Evolutionary conservation across 1,284 basidiomycete species (phyloP), one percentile per base, ranked within the genome.

Genomic region (Melampsora medusae): DNA sequence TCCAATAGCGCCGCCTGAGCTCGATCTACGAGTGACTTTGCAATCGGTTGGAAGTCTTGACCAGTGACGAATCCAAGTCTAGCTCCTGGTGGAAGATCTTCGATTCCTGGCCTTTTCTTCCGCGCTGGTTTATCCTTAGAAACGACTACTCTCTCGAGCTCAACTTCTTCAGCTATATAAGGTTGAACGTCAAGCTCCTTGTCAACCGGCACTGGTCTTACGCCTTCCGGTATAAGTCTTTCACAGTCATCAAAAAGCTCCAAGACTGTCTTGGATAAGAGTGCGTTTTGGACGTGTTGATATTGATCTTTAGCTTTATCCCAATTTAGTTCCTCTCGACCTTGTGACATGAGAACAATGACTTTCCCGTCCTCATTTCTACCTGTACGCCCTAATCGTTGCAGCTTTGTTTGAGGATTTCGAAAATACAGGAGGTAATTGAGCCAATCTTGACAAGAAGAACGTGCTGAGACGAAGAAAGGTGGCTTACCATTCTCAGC

Each of bases 351-450:
- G n/a, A 99, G 86, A 9, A 97, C 92, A 80, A 96, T 92, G 48
- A 99, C 92, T 77, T 88, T 86, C 6, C 97, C 97, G 68, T 91
- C 89, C 42, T 93, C 89, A 83, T 96, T 95, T 70, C 97, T 91
- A 22, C 97, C 97, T 0, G 97, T 99, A 77, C 97, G 88, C 64
- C 97, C 97, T 64, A 97, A 88, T 28, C 97, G 91, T 88, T 99
- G 97, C 19, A 99, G 88, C 92, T 97, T 31, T 56, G 6, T 22
- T 59, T 10, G 17, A 17, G n/a, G 33, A 62, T 6, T 22, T 22
- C 4, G 35, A 62, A 62, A 33, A 62, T 6, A 62, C 6, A 62
- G 17, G 17, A 62, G n/a, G 31, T 6, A 5, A 62, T 2, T 31
- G 33, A 22, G 53, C 7, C 7, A n/a, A 56, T 9, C 7, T 56